Conservation (phyloP, 2,329 filamentous ascomycete genomes). For the Calonectria pauciramosa region DNA sequence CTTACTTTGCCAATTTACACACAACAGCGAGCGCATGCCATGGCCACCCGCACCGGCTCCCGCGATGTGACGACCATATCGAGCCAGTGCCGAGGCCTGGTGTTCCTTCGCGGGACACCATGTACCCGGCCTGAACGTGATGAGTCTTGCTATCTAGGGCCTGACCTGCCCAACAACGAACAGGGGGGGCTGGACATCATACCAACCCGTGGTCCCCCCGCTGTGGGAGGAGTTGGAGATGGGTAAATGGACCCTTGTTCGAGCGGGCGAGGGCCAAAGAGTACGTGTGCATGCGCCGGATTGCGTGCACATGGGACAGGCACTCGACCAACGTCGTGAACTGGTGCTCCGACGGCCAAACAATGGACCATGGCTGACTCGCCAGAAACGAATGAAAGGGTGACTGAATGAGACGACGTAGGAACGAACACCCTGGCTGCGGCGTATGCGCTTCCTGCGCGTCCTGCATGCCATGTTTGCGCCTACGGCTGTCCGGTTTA, state of each 20-base stretch:
- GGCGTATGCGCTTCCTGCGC: constrained; percentile 20
- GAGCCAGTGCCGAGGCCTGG: constrained; percentile 4
- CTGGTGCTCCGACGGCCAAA: constrained; percentile 7
- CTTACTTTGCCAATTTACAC: constrained; percentile 8
- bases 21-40: constrained; percentile 3
- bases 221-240: not conserved
- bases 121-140: constrained; percentile 18
- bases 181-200: constrained; percentile 11
- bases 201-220: constrained; percentile 14
- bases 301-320: constrained; percentile 10
- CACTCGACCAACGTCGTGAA: not conserved
- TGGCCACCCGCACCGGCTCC: not conserved
- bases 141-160: constrained; percentile 13
- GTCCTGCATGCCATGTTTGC: constrained; percentile 20
- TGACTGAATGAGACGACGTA: constrained; percentile 2
- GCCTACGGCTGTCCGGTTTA: constrained; percentile 4
- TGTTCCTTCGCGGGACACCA: constrained; percentile 13
- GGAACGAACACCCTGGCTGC: constrained; percentile 17
- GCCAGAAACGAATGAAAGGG: constrained; percentile 11
- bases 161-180: constrained; percentile 3
- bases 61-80: constrained; percentile 5
- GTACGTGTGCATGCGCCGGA: constrained; percentile 1
- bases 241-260: constrained; percentile 1
- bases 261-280: not conserved
- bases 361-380: constrained; percentile 14